A percentile compares a stretch with the other conserved stretches of the same genome.
Evolutionary conservation across 208 protist species (phyloP).

Genomic region (Leishmania arabica): DNA sequence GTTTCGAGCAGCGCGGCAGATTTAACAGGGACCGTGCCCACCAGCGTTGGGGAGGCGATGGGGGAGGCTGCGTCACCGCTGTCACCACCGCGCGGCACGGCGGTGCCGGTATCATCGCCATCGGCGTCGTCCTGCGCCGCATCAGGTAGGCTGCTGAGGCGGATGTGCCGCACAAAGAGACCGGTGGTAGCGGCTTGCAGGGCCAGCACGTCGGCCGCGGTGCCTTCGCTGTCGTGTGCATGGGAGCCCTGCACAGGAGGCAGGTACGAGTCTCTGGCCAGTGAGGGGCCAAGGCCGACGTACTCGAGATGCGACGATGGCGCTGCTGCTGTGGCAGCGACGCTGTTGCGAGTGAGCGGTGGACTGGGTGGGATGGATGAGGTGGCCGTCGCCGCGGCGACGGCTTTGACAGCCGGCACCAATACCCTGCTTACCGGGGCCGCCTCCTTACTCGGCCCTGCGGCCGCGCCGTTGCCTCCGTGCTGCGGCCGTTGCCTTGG

Average conservation of each 20-base stretch:
- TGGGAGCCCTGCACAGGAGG: not conserved
- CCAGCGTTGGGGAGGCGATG: not conserved
- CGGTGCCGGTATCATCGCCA: too few relatives aligned
- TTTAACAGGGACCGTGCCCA: constrained; percentile 1
- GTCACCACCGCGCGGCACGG: not conserved
- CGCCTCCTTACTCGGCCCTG: not conserved
- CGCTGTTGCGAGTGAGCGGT: not conserved
- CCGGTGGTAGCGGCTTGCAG: constrained; percentile 32
- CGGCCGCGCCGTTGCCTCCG: not conserved
- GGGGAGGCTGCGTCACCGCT: not conserved
- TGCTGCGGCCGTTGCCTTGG: not conserved
- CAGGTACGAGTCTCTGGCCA: constrained; percentile 20
- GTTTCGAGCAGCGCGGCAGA: constrained; percentile 26
- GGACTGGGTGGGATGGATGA: not conserved
- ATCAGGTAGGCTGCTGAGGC: not conserved
- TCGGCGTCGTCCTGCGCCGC: not conserved
- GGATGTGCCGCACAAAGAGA: constrained; percentile 23
- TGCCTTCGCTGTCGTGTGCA: not conserved
- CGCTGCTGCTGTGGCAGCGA: constrained; percentile 1
- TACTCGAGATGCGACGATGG: constrained; percentile 24
- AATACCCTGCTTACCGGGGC: not conserved
- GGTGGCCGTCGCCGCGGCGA: not conserved
- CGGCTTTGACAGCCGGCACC: not conserved
- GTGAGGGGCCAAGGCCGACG: constrained; percentile 1
- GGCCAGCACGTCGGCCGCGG: constrained; percentile 2